These are phyloP conservation scores for Geotrichum macrosporum DNA, from an alignment of 1,139 yeast species.

Conservation along the genomic window DNA sequence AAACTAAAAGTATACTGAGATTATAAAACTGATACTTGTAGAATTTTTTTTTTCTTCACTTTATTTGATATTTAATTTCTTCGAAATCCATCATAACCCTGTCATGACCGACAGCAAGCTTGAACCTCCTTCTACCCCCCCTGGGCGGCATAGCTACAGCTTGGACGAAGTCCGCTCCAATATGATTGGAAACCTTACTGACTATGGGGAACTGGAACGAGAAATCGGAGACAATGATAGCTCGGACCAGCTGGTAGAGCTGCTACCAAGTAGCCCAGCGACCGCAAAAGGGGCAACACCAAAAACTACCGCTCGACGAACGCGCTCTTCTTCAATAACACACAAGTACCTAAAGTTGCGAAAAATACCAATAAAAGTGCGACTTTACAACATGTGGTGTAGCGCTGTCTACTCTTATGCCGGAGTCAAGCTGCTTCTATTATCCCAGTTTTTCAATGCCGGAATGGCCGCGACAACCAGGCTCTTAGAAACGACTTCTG, in stretches of 20 bases:
- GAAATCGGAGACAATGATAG: conserved; percentile 10
- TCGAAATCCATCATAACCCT: too few species aligned
- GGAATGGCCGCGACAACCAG: conserved; percentile 74
- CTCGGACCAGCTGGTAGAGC: conserved; percentile 9
- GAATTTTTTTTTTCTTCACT: too few species aligned
- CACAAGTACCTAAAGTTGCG: conserved; percentile 11
- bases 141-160: too few species aligned
- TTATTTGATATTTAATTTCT: too few species aligned
- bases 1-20: too few species aligned
- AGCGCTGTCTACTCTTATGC: conserved; percentile 22
- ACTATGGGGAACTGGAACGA: conserved; percentile 18
- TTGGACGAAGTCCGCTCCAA: too few species aligned
- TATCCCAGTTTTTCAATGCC: conserved; percentile 62
- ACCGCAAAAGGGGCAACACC: neutral
- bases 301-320: neutral
- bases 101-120: too few species aligned
- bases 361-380: conserved; percentile 5
- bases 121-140: too few species aligned
- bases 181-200: neutral
- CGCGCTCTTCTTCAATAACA: conserved; percentile 1
- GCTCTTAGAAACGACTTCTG: conserved; percentile 59
- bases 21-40: too few species aligned
- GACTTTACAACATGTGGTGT: conserved; percentile 11
- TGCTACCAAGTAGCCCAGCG: conserved; percentile 10
- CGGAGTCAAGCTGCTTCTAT: conserved; percentile 29